Conservation (phyloP, 169 alveolate genomes). For the Plasmodium blacklocki region DNA sequence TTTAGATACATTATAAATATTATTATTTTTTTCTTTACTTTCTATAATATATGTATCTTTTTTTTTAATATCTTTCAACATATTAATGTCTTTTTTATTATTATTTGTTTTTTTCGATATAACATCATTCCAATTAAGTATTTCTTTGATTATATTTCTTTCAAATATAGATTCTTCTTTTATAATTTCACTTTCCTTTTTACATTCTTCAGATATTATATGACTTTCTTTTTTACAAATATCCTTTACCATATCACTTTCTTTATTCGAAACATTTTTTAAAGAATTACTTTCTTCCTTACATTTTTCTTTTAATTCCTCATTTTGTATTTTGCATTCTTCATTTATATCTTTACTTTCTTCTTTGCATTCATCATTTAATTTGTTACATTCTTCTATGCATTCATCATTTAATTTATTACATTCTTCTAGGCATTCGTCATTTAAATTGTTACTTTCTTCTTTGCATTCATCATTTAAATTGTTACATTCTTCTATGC, state of each 20-base stretch:
- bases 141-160: neutral
- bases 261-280: neutral
- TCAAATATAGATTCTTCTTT: neutral
- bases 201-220: neutral
- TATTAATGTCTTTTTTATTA: no score
- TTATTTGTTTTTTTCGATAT: no score
- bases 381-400: neutral
- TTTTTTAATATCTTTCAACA: no score
- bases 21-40: no score
- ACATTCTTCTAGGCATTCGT: neutral
- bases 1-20: no score
- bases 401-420: neutral
- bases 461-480: neutral
- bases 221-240: neutral
- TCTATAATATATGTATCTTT: no score
- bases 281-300: neutral
- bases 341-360: neutral
- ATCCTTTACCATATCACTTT: neutral
- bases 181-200: neutral
- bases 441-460: neutral
- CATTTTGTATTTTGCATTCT: neutral
- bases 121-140: no score
- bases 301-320: neutral
- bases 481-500: neutral
- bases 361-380: neutral